phyloP scores from a whole-genome alignment of 2,329 filamentous ascomycete genomes.

The Chaetothyriales sp. region DNA sequence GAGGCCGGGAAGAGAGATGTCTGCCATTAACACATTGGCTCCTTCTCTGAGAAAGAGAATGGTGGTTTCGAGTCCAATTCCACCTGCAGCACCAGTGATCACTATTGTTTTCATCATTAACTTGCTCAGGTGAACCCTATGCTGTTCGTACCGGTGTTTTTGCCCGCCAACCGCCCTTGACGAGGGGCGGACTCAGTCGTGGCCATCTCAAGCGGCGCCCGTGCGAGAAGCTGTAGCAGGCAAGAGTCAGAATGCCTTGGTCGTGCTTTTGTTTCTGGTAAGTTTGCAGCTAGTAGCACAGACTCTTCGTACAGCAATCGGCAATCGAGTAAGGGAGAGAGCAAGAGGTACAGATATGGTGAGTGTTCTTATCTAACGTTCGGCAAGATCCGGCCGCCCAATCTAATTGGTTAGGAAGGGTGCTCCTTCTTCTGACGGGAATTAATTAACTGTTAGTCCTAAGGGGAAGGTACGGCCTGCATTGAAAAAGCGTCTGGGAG shows the following conservation, averaged over 20 bases:
- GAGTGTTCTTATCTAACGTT: neutral
- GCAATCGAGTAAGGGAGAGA: neutral
- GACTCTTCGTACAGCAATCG: neutral
- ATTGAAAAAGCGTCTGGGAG: no score
- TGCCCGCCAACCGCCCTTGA: constrained; percentile 41
- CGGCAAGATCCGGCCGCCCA: neutral
- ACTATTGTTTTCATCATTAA: constrained; percentile 29
- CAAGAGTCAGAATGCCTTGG: neutral
- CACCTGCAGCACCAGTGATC: constrained; percentile 37
- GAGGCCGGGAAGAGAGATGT: constrained; percentile 65
- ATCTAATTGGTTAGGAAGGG: neutral
- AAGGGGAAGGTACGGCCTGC: no score
- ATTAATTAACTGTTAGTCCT: no score
- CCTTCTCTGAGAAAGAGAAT: constrained; percentile 85
- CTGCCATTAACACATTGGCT: constrained; percentile 68
- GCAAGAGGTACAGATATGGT: neutral
- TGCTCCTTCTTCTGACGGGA: neutral
- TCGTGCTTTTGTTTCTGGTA: neutral
- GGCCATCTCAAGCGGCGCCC: neutral
- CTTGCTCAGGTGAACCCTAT: neutral
- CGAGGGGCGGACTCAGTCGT: constrained; percentile 35
- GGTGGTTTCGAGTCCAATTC: constrained; percentile 81
- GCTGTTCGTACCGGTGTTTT: constrained; percentile 48
- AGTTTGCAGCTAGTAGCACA: neutral
- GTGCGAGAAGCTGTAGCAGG: neutral